Evolutionary conservation across 2,329 filamentous ascomycete genomes (phyloP), one percentile per base, ranked within the genome.

Genomic region (Hypoxylon sp.): DNA sequence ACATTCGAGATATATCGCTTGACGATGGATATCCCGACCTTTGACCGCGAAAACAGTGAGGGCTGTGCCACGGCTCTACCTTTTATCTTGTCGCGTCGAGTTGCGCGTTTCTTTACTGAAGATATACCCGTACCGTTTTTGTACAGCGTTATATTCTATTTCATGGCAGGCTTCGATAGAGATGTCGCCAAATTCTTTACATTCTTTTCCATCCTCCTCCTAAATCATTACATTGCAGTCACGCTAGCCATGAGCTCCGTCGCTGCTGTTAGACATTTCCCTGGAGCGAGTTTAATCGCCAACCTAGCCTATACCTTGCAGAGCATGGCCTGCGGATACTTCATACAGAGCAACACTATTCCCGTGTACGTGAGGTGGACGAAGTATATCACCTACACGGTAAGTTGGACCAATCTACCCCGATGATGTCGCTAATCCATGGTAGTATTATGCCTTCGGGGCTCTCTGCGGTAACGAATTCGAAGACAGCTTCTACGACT

Each of bases 301-400:
- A 94, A 94, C 69, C 77, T 93, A 49, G 85, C 83, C 0, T 93
- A 89, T 69, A 94, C 91, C 0, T 68, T 93, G 19, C 91, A 94
- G 72, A 89, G 85, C 1, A 87, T 93, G 79, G 88, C 88, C 0
- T 92, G 90, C 66, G 91, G 91, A 1, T 93, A 89, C 75, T 93
- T 94, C 68, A 87, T 93, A 13, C 90, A 93, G 73, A 82, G 84
- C 10, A 87, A 91, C 55, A 87, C 88, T 4, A 91, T 94, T 3
- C 90, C 91, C 0, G 81, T 93, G 1, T 94, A 93, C 70, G 86
- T 92, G n/a, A 83, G 90, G 57, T 94, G 91, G 91, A 79, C 91
- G 1, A 93, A 92, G 72, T 90, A 87, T 80, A 82, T 83, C 22
- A 84, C 86, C 1, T 89, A 88, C 67, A 82, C 84, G 20, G 84